A percentile compares a stretch with the other conserved stretches of the same genome.
These are phyloP conservation scores for Dactylella cylindrospora DNA, from an alignment of 2,329 filamentous ascomycete genomes.

Conservation along the genomic window DNA sequence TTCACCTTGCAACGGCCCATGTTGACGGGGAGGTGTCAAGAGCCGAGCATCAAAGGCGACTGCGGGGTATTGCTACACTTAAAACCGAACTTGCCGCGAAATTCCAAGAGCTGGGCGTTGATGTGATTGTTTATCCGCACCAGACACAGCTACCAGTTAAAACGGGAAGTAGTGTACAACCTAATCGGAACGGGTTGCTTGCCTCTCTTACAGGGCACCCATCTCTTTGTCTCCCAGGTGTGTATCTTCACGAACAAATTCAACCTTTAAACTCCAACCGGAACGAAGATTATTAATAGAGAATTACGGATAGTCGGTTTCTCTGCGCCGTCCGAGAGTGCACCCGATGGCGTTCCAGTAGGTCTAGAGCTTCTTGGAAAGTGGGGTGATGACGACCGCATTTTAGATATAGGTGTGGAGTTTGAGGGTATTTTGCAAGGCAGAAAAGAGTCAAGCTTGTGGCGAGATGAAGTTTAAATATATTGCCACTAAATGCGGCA, in stretches of 20 bases:
- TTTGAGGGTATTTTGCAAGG: constrained; percentile 1
- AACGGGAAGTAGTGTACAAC: constrained; percentile 12
- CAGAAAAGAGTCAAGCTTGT: constrained; percentile 13
- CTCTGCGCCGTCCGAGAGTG: background rate
- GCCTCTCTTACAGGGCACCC: constrained; percentile 16
- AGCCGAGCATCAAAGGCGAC: constrained; percentile 4
- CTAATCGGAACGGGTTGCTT: constrained; percentile 17
- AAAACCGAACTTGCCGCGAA: constrained; percentile 4
- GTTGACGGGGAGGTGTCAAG: background rate
- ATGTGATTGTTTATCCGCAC: constrained; percentile 15
- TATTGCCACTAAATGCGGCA: no score
- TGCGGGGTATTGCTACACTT: constrained; percentile 1
- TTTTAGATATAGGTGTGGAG: constrained; percentile 5
- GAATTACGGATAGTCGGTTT: constrained; percentile 5
- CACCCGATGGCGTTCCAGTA: constrained; percentile 5
- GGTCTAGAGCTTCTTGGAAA: constrained; percentile 10
- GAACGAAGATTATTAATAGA: no score
- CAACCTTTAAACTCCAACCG: no score
- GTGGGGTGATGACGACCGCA: background rate
- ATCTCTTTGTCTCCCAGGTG: constrained; percentile 17
- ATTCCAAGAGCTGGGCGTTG: constrained; percentile 9
- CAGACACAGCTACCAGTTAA: constrained; percentile 15
- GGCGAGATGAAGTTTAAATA: constrained; percentile 2
- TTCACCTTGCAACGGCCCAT: constrained; percentile 3
- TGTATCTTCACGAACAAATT: constrained; percentile 8